Percentiles rank a stretch among this genome's conserved stretches.
These are phyloP conservation scores for Arachis stenosperma DNA, from an alignment of 306 rosid species.

Conservation along the genomic window DNA sequence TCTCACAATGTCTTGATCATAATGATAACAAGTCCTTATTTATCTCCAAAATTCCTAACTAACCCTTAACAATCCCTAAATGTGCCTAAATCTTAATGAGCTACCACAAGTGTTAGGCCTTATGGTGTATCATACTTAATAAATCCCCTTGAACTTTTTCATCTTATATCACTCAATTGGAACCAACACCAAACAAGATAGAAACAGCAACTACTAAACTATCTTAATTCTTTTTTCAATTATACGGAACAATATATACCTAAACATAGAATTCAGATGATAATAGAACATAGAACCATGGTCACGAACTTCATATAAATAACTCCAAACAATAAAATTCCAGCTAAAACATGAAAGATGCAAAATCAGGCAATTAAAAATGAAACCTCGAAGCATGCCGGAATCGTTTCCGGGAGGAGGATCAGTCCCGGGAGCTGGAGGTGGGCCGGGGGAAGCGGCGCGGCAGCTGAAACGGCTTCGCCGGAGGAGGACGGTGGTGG, in stretches of 20 bases:
- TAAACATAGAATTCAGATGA: background rate
- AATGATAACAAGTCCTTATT: no score
- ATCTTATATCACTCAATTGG: constrained; percentile 1
- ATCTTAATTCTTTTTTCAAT: background rate
- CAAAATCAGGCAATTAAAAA: background rate
- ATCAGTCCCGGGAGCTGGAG: constrained; percentile 48
- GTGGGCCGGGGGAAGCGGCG: constrained; percentile 53
- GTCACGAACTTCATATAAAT: no score
- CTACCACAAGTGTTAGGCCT: no score
- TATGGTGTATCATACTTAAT: no score
- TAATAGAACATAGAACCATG: no score
- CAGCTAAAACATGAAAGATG: background rate
- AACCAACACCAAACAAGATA: constrained; percentile 2
- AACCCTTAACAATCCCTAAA: no score
- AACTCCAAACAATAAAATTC: background rate
- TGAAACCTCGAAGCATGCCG: constrained; percentile 36
- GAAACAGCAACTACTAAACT: background rate
- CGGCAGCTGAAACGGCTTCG: constrained; percentile 44
- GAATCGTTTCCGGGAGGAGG: constrained; percentile 43
- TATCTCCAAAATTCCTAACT: no score
- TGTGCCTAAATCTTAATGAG: no score
- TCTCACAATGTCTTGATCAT: no score
- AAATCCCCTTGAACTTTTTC: background rate
- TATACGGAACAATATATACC: background rate
- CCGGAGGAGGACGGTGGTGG: constrained; percentile 23